Evolutionary conservation across 345 rosid genomes (phyloP).

Genomic region (Aurinia saxatilis): DNA sequence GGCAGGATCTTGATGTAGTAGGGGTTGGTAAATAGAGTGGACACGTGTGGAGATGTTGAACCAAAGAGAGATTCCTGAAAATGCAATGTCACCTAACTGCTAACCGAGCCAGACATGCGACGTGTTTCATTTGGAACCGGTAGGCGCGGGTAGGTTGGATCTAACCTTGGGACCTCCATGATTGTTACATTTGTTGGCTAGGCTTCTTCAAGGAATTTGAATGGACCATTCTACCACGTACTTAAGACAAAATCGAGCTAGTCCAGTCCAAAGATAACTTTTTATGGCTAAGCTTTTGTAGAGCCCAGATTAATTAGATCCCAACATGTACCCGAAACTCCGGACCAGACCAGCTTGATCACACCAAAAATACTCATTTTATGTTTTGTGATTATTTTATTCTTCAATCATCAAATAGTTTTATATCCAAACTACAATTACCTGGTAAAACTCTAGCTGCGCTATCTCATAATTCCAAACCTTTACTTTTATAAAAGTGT

Average conservation of each 20-base stretch:
- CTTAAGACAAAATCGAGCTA: conserved; percentile 4
- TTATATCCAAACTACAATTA: too few species aligned
- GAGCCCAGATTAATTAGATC: not conserved
- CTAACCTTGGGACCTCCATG: conserved; percentile 35
- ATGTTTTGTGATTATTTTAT: too few species aligned
- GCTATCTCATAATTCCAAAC: too few species aligned
- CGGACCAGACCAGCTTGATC: not conserved
- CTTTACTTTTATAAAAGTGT: too few species aligned
- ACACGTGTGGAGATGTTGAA: conserved; percentile 34
- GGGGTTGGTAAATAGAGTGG: conserved; percentile 32
- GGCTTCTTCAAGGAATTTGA: conserved; percentile 38
- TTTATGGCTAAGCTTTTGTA: conserved; percentile 5
- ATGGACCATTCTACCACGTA: conserved; percentile 24
- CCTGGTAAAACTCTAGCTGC: too few species aligned
- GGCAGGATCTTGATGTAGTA: conserved; percentile 29
- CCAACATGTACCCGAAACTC: not conserved
- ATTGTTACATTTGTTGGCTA: conserved; percentile 34
- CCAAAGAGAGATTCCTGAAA: conserved; percentile 18
- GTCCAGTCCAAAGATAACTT: not conserved
- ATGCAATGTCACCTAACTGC: conserved; percentile 11
- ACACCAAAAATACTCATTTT: too few species aligned
- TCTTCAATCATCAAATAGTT: too few species aligned
- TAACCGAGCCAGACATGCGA: conserved; percentile 16
- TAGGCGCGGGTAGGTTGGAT: conserved; percentile 30
- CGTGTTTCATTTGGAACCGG: conserved; percentile 13